Conservation (phyloP, 225 moss, liverwort and hornwort species). For the Rhytidiadelphus loreus region DNA sequence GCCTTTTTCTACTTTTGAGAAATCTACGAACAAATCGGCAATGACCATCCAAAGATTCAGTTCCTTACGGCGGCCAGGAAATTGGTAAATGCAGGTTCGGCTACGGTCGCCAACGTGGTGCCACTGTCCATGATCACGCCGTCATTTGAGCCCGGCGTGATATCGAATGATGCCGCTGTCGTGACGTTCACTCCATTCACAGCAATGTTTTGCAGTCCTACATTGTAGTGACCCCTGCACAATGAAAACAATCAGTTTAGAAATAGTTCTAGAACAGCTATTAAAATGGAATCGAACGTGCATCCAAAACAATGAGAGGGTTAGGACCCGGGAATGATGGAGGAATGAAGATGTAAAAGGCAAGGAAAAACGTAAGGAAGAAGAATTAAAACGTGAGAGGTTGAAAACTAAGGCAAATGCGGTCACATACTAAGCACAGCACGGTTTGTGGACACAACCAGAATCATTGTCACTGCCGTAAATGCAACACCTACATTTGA, state of each 20-base stretch:
- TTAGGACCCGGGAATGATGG: background rate
- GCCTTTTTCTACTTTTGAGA: background rate
- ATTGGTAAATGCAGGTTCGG: background rate
- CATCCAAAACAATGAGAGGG: background rate
- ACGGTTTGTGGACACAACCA: background rate
- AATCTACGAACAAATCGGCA: background rate
- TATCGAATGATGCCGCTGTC: background rate
- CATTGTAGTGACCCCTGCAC: slow-evolving; percentile 11
- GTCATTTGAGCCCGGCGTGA: background rate
- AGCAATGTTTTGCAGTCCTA: slow-evolving; percentile 24
- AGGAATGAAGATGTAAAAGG: background rate
- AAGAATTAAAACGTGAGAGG: background rate
- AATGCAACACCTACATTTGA: background rate
- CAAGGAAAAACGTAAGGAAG: background rate
- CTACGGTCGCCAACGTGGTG: slow-evolving; percentile 3
- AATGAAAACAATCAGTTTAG: background rate
- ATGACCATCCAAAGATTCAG: background rate
- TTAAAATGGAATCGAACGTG: background rate
- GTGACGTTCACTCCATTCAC: slow-evolving; percentile 18
- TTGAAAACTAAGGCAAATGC: background rate
- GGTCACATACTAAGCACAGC: background rate
- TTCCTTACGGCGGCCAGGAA: slow-evolving; percentile 24
- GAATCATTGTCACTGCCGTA: background rate
- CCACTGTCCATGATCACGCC: slow-evolving; percentile 35
- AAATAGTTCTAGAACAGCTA: no score